Conservation (phyloP, 2,329 filamentous ascomycete species). For the Arthrobotrys sphaeroides region DNA sequence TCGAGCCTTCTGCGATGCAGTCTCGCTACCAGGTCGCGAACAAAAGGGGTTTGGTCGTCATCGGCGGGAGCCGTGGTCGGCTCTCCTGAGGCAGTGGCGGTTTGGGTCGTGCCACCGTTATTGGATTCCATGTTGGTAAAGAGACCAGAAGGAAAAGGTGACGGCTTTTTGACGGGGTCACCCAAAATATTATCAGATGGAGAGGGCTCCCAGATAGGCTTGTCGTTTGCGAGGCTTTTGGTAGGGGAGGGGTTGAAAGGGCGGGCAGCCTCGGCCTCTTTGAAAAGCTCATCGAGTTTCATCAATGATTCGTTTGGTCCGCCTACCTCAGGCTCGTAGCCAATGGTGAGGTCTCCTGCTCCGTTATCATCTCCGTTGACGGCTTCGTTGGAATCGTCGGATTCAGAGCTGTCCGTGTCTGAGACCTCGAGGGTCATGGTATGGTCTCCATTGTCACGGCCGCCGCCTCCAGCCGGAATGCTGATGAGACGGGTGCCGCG, state of each 20-base stretch:
- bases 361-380: neutral
- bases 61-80: too few species aligned
- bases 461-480: neutral
- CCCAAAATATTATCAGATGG: neutral
- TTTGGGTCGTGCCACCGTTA: too few species aligned
- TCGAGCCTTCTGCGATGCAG: neutral
- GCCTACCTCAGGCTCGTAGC: neutral
- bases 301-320: neutral
- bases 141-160: too few species aligned
- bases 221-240: neutral
- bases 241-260: neutral
- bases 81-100: neutral
- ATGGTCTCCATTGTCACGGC: neutral
- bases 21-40: too few species aligned
- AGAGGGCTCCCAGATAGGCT: neutral
- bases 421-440: neutral
- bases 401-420: neutral
- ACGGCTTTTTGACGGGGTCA: neutral
- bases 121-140: too few species aligned
- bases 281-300: neutral
- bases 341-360: neutral
- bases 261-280: neutral
- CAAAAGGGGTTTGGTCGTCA: too few species aligned
- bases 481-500: neutral
- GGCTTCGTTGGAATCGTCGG: neutral